phyloP scores from a whole-genome alignment of 495 filamentous ascomycete species.

The Annulohypoxylon stygium region DNA sequence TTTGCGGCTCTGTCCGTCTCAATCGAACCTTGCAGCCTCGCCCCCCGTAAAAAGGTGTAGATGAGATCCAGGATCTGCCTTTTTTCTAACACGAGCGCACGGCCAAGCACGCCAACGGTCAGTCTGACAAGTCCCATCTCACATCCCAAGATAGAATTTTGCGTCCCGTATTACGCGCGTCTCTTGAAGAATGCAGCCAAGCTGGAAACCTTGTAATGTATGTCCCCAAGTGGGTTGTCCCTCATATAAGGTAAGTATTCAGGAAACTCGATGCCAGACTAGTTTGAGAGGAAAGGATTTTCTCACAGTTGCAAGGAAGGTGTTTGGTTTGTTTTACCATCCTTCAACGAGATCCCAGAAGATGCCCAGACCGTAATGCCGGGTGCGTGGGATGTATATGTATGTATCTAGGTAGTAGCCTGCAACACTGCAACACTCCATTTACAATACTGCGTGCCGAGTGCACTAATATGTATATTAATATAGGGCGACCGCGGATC shows the following conservation, averaged over 20 bases:
- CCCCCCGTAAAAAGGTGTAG: conserved; percentile 27
- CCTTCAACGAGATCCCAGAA: neutral
- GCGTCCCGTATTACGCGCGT: conserved; percentile 25
- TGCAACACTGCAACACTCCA: neutral
- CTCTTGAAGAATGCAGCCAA: neutral
- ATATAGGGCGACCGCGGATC: conserved; percentile 24
- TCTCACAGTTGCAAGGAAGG: conserved; percentile 6
- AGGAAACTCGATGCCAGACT: conserved; percentile 1
- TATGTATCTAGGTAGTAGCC: too few species aligned
- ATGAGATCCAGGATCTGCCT: conserved; percentile 33
- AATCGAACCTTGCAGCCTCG: conserved; percentile 42
- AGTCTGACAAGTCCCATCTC: neutral
- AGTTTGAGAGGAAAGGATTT: conserved; percentile 22
- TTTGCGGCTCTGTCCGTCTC: conserved; percentile 42
- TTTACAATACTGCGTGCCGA: conserved; percentile 6
- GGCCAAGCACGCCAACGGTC: conserved; percentile 11
- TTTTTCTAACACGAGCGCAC: conserved; percentile 15
- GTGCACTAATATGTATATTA: neutral
- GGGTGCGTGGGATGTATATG: conserved; percentile 22
- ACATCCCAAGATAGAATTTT: conserved; percentile 18
- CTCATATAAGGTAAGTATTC: neutral
- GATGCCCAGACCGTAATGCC: conserved; percentile 26
- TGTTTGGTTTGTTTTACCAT: conserved; percentile 15
- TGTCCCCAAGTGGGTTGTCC: neutral
- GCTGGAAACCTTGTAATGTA: neutral